Conservation (phyloP, 1,284 basidiomycete species). For the Papiliotrema terrestris region DNA sequence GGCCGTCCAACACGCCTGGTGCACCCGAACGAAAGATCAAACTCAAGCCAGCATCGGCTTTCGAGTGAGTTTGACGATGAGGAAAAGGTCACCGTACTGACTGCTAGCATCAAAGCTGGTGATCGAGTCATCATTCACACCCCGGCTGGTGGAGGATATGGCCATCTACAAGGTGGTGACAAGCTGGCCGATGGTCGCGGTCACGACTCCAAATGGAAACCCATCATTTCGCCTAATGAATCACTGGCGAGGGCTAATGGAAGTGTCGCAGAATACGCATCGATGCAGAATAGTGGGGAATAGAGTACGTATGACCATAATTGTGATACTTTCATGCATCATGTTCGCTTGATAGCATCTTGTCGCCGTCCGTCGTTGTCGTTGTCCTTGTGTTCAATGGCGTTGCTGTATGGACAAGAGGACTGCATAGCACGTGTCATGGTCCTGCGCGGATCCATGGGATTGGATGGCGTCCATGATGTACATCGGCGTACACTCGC, state of each 20-base stretch:
- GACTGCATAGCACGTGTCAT: too few relatives aligned
- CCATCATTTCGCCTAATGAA: background rate
- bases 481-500: too few relatives aligned
- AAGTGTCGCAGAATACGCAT: background rate
- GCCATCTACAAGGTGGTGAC: background rate
- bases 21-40: background rate
- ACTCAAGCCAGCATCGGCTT: background rate
- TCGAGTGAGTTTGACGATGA: background rate
- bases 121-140: slow-evolving; percentile 17
- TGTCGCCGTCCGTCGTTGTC: background rate
- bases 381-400: too few relatives aligned
- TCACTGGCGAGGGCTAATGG: background rate
- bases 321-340: background rate
- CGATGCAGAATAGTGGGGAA: background rate
- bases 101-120: slow-evolving; percentile 2
- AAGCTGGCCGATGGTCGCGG: background rate
- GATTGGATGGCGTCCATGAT: too few relatives aligned
- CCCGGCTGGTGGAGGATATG: slow-evolving; percentile 16
- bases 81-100: background rate
- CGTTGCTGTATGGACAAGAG: too few relatives aligned
- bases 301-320: background rate
- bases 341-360: background rate
- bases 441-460: too few relatives aligned
- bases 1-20: background rate
- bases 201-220: background rate